Evolutionary conservation across 257 asterid species (phyloP), one percentile per base, ranked within the genome.

Genomic region (Nicotiana benthamiana): DNA sequence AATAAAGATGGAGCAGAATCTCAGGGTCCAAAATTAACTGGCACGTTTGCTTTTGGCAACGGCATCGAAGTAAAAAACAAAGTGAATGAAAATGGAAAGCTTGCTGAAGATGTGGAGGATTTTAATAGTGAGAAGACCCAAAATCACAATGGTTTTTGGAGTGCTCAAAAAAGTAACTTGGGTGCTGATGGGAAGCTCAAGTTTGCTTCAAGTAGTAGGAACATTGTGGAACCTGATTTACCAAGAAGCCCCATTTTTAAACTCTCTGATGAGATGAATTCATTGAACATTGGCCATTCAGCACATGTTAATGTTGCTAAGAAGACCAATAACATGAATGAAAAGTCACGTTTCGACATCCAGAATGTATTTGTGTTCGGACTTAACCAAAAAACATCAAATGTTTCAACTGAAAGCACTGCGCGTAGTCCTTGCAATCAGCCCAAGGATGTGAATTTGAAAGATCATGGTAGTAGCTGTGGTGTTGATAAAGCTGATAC

Each of bases 241-340:
- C 86, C 86, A 82, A 83, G 85, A 85, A 66, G 61, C 84, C 84
- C 86, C 80, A 79, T 82, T n/a, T 88, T 81, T 82, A 84, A 87
- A 80, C 80, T 93, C 80, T 77, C 87, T 13, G 80, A 86, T 77
- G 88, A 87, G 85, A 88, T 96, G 93, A 90, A 85, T 85, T 83
- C 84, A 75, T 84, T 92, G 82, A 89, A 87, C 32, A 76, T 95
- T 64, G 89, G 83, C 81, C 91, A 81, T 66, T 83, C 90, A 70
- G 84, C 83, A 77, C 81, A 80, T 56, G 62, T 22, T 46, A 67
- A 46, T 36, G 83, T 84, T 82, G 81, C 79, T 72, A 64, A 86
- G 77, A 85, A 87, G 83, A 56, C 83, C 30, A 75, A 63, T 67
- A 80, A 22, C 46, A 61, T 72, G 36, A 77, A 81, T 62, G 72